Conservation (phyloP, 257 asterid species). For the Nicotiana paniculata region DNA sequence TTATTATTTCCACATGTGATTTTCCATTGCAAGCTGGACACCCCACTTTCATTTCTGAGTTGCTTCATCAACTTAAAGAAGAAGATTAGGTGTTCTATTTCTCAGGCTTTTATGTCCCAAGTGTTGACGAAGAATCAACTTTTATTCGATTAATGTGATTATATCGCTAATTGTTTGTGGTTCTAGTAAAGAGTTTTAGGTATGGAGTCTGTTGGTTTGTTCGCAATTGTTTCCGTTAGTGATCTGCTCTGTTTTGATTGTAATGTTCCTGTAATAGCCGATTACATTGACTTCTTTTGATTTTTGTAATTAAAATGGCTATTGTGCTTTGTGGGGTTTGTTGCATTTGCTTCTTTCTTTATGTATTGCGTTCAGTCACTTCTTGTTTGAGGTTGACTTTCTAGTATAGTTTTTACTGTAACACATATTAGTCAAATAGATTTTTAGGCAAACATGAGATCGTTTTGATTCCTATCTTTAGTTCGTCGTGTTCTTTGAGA, state of each 20-base stretch:
- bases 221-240: neutral
- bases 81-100: neutral
- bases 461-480: neutral
- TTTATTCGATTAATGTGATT: neutral
- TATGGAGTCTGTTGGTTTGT: neutral
- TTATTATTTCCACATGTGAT: constrained; percentile 15
- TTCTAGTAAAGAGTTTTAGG: neutral
- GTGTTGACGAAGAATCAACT: neutral
- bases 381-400: neutral
- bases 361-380: neutral
- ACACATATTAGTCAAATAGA: neutral
- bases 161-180: neutral
- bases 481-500: neutral
- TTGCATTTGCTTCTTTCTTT: neutral
- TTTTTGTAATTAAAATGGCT: neutral
- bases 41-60: neutral
- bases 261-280: constrained; percentile 5
- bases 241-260: constrained; percentile 7
- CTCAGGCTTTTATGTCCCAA: neutral
- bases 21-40: neutral
- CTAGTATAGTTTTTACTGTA: neutral
- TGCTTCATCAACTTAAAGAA: neutral
- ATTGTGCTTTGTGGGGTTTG: neutral
- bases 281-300: neutral
- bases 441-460: neutral